Base-by-base conservation (phyloP, 768 basidiomycete species). In the Leccinum ochraceum region DNA sequence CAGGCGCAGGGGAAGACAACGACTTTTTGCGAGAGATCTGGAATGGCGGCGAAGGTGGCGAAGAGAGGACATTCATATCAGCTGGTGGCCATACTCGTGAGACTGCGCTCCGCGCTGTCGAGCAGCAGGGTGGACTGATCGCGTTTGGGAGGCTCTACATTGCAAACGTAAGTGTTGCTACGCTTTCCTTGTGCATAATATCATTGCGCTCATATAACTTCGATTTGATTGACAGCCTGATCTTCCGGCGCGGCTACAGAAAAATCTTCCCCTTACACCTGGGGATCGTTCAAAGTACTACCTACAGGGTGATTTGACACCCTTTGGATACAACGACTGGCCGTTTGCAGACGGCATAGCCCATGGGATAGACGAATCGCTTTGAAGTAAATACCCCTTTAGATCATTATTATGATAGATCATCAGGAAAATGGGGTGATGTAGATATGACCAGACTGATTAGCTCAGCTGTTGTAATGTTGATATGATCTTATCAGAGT, bases 91-190 rank as follows among this genome's bases (percentile, higher is more conserved):
- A 46, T 46, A 46, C 44, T 4, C 44, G 44, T 13, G 74, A 81
- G 46, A 67, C 65, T 0, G 83, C 81, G 0, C 56, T 81, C 3
- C 63, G 68, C 22, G 64, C 63, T 0, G 81, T 78, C 1, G 77
- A 81, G 48, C 65, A 67, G 7, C 42, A 57, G 36, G 64, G 57
- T 22, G 64, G 64, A 24, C 60, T 65, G 0, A 8, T 66, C 6
- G 76, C 77, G 0, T 79, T 75, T 24, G 80, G 75, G 4, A 67
- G 80, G 26, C 57, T 52, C 10, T 52, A 52, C 5, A 52, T 30
- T 2, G 1, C 51, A 32, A 52, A 52, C 10, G 50, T 30, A 20
- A 42, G 39, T 42, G 39, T 42, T 42, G 17, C 17, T 42, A 42
- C 0, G 39, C 17, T n/a, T 39, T 42, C 10, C 39, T 34, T 13